phyloP scores from a whole-genome alignment of 78 protist genomes.

The Cavenderia fasciculata region DNA sequence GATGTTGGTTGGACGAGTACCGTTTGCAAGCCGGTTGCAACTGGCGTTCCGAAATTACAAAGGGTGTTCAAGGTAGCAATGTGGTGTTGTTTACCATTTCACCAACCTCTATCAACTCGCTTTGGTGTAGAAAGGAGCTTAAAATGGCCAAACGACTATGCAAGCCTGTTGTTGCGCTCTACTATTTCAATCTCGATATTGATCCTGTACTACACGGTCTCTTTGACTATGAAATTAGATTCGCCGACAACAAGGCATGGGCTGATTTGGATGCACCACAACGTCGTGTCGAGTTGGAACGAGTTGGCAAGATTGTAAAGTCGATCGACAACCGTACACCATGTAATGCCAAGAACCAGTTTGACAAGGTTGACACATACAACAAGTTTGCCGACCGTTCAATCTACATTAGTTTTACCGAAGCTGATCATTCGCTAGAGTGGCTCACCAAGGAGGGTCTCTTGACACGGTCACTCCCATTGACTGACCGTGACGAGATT shows the following conservation, averaged over 20 bases:
- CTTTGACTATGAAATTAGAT: background rate
- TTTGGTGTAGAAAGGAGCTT: conserved; percentile 75
- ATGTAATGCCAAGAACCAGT: too few species aligned
- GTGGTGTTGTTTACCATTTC: conserved; percentile 23
- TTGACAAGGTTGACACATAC: too few species aligned
- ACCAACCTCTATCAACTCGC: conserved; percentile 38
- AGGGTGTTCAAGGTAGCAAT: conserved; percentile 19
- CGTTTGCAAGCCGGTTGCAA: conserved; percentile 73
- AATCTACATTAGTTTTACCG: conserved; percentile 3
- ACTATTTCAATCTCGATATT: background rate
- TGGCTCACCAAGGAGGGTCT: background rate
- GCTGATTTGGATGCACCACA: too few species aligned
- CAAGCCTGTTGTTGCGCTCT: conserved; percentile 22
- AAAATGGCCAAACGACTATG: conserved; percentile 57
- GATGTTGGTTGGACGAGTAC: conserved; percentile 76
- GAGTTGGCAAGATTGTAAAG: too few species aligned
- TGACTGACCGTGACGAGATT: conserved; percentile 13
- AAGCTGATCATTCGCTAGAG: background rate
- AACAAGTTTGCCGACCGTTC: background rate
- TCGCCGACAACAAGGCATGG: too few species aligned
- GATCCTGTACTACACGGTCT: conserved; percentile 52
- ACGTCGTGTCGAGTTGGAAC: too few species aligned
- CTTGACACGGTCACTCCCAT: background rate
- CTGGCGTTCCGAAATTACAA: conserved; percentile 64
- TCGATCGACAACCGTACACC: background rate